A percentile compares a stretch with the other conserved stretches of the same genome.
Conservation (phyloP, 345 rosid genomes). For the Brassica nigra region DNA sequence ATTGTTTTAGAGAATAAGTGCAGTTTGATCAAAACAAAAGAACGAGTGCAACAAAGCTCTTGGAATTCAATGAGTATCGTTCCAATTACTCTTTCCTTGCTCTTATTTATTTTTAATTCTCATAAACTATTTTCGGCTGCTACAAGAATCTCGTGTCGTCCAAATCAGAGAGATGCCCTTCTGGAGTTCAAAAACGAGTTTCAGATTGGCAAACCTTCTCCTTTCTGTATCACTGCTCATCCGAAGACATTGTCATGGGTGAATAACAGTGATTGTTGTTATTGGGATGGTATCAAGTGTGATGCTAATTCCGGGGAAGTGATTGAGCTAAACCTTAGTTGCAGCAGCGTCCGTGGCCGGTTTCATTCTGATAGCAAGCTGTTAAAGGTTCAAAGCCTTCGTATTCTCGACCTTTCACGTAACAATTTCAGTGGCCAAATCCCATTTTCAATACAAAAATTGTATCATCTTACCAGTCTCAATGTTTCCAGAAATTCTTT, state of each 20-base stretch:
- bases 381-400: not conserved
- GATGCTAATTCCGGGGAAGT: not conserved
- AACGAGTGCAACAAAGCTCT: not conserved
- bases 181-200: not conserved
- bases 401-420: not conserved
- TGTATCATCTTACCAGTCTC: not conserved
- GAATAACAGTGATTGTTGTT: not conserved
- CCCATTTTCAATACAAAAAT: not conserved
- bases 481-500: not conserved
- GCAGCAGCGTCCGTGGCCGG: conserved; percentile 1
- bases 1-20: not conserved
- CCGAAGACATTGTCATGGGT: not conserved
- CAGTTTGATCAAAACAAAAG: not conserved
- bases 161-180: not conserved
- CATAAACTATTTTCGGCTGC: not conserved
- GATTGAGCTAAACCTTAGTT: not conserved
- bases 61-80: not conserved
- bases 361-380: conserved; percentile 14
- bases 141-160: not conserved
- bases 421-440: not conserved
- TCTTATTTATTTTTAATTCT: not conserved
- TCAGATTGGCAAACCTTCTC: not conserved
- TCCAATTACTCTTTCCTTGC: not conserved
- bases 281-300: not conserved
- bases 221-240: not conserved